Evolutionary conservation across 331 rosid genomes (phyloP).

Genomic region (Prunus yedoensis): DNA sequence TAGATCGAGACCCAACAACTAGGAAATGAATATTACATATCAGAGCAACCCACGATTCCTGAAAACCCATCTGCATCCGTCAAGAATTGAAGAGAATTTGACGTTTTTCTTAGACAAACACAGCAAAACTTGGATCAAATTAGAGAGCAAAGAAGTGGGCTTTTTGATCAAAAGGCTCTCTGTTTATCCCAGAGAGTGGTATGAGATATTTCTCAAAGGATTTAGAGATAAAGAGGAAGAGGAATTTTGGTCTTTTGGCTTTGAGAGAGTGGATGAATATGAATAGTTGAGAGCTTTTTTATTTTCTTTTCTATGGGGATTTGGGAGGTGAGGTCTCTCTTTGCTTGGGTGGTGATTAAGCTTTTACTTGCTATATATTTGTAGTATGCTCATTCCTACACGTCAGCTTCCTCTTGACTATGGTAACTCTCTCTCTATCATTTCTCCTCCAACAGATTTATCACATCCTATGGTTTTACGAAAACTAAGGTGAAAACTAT

Average conservation of each 20-base stretch:
- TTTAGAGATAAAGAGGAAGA: conserved; percentile 25
- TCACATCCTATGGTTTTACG: conserved; percentile 22
- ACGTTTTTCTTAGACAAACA: conserved; percentile 25
- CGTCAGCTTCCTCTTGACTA: conserved; percentile 27
- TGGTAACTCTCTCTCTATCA: conserved; percentile 6
- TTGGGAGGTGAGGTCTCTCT: conserved; percentile 43
- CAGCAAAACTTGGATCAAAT: conserved; percentile 40
- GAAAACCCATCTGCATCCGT: conserved; percentile 61
- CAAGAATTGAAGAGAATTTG: conserved; percentile 36
- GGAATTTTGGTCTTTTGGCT: conserved; percentile 12
- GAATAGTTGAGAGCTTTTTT: conserved; percentile 16
- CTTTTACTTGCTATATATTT: conserved; percentile 8
- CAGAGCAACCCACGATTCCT: conserved; percentile 44
- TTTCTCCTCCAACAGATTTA: neutral
- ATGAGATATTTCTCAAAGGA: conserved; percentile 20
- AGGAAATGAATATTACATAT: conserved; percentile 66
- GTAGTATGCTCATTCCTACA: conserved; percentile 21
- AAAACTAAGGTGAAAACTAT: conserved; percentile 21
- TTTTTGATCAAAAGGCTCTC: conserved; percentile 37
- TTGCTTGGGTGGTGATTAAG: conserved; percentile 29
- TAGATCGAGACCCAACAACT: conserved; percentile 48
- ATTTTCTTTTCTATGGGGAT: neutral
- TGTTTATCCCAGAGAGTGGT: conserved; percentile 23
- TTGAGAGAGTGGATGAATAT: conserved; percentile 26
- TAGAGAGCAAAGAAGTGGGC: conserved; percentile 35